These are phyloP conservation scores for Nigrospora osmanthi DNA, from an alignment of 2,329 filamentous ascomycete genomes.

Conservation along the genomic window DNA sequence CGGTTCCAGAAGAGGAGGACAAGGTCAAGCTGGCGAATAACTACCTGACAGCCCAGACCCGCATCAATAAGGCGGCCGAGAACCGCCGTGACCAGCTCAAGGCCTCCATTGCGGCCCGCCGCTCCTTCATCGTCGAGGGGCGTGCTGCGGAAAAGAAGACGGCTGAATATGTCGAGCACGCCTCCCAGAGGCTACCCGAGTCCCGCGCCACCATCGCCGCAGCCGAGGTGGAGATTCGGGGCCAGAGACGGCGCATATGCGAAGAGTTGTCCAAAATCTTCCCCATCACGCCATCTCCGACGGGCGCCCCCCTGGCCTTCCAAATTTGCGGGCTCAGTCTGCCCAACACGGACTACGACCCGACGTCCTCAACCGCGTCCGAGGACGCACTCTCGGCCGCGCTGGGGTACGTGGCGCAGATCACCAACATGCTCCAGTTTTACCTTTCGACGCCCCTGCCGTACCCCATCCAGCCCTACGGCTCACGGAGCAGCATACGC, in stretches of 20 bases:
- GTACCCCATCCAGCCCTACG: constrained; percentile 67
- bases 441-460: constrained; percentile 75
- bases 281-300: constrained; percentile 60
- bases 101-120: constrained; percentile 56
- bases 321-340: constrained; percentile 72
- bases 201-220: constrained; percentile 47
- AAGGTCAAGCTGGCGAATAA: constrained; percentile 37
- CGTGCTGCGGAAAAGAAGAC: constrained; percentile 50
- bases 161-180: constrained; percentile 53
- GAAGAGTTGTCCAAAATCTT: constrained; percentile 76
- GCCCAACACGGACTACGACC: constrained; percentile 72
- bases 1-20: constrained; percentile 41
- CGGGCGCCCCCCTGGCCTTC: constrained; percentile 62
- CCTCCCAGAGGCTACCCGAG: constrained; percentile 47
- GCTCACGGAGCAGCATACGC: constrained; percentile 61
- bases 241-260: constrained; percentile 83
- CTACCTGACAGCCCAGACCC: constrained; percentile 56
- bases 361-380: constrained; percentile 33
- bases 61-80: constrained; percentile 53
- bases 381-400: constrained; percentile 74
- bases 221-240: constrained; percentile 60
- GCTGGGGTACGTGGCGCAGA: constrained; percentile 69
- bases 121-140: constrained; percentile 60
- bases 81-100: constrained; percentile 60
- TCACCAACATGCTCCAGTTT: constrained; percentile 69